A percentile compares a stretch with the other conserved stretches of the same genome.
Evolutionary conservation across 768 basidiomycete genomes (phyloP).

Genomic region (Pleurotus salmoneostramineus): DNA sequence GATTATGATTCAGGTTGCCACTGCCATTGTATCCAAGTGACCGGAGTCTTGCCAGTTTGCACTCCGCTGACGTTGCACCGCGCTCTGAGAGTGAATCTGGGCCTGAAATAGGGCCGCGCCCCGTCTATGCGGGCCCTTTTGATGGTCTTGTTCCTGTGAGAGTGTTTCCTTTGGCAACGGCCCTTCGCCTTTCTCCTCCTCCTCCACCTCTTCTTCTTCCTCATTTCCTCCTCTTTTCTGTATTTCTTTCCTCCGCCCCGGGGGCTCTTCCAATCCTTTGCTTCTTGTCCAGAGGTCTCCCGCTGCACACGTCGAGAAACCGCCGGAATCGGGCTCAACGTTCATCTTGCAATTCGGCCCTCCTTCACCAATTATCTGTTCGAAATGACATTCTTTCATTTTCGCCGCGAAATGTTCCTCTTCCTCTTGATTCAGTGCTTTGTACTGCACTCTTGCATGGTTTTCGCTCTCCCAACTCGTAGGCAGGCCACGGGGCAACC

Average conservation of each 20-base stretch:
- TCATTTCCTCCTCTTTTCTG: constrained; percentile 10
- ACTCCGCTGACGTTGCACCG: neutral
- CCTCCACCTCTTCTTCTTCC: constrained; percentile 22
- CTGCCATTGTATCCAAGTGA: neutral
- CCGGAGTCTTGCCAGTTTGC: neutral
- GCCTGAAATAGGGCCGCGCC: neutral
- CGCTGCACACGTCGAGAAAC: constrained; percentile 34
- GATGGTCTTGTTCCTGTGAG: constrained; percentile 1
- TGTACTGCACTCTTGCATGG: constrained; percentile 26
- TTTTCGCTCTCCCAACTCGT: constrained; percentile 34
- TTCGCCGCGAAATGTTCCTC: constrained; percentile 25
- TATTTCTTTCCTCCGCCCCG: constrained; percentile 29
- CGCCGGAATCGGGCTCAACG: constrained; percentile 49
- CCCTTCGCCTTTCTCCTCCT: constrained; percentile 9
- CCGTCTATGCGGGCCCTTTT: neutral
- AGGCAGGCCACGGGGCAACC: constrained; percentile 25
- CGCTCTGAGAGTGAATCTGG: constrained; percentile 2
- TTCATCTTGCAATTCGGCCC: constrained; percentile 22
- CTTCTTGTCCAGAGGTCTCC: constrained; percentile 21
- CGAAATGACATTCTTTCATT: constrained; percentile 35
- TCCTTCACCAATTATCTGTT: constrained; percentile 15
- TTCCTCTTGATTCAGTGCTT: constrained; percentile 36
- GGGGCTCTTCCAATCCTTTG: constrained; percentile 46
- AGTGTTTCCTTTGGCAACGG: constrained; percentile 6
- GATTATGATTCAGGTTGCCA: constrained; percentile 5